Evolutionary conservation across 2,329 filamentous ascomycete genomes (phyloP).

Genomic region (Claviceps arundinis): DNA sequence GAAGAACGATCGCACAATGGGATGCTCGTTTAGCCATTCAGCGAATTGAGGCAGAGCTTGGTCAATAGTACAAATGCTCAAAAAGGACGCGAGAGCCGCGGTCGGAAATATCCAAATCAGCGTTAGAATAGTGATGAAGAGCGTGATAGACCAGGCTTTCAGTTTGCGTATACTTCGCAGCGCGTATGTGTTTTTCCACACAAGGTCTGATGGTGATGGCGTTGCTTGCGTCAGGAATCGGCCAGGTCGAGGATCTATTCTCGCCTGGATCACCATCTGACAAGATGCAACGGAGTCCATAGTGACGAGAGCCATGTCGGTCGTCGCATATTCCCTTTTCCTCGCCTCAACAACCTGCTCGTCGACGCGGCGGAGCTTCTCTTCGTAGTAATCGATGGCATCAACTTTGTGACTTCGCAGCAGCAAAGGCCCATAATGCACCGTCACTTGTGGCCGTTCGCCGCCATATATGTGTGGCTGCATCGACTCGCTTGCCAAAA

Average conservation of each 20-base stretch:
- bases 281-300: conserved; percentile 89
- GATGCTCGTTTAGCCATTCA: conserved; percentile 51
- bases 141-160: conserved; percentile 71
- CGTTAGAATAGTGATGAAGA: conserved; percentile 69
- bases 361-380: conserved; percentile 67
- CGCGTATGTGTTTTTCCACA: conserved; percentile 89
- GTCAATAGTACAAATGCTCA: conserved; percentile 70
- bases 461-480: conserved; percentile 25
- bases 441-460: conserved; percentile 51
- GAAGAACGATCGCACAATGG: conserved; percentile 61
- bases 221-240: conserved; percentile 75
- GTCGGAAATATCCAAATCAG: conserved; percentile 81
- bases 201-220: conserved; percentile 80
- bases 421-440: conserved; percentile 68
- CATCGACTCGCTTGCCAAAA: conserved; percentile 37
- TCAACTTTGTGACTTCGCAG: conserved; percentile 64
- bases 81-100: conserved; percentile 60
- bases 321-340: conserved; percentile 62
- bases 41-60: conserved; percentile 60
- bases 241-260: conserved; percentile 80
- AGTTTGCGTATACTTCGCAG: conserved; percentile 59
- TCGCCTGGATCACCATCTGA: conserved; percentile 93
- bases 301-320: conserved; percentile 84
- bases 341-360: conserved; percentile 58
- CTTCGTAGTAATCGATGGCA: conserved; percentile 88